Evolutionary conservation across 228 moss, liverwort and hornwort genomes (phyloP).

Genomic region (Sphagnum magellanicum): DNA sequence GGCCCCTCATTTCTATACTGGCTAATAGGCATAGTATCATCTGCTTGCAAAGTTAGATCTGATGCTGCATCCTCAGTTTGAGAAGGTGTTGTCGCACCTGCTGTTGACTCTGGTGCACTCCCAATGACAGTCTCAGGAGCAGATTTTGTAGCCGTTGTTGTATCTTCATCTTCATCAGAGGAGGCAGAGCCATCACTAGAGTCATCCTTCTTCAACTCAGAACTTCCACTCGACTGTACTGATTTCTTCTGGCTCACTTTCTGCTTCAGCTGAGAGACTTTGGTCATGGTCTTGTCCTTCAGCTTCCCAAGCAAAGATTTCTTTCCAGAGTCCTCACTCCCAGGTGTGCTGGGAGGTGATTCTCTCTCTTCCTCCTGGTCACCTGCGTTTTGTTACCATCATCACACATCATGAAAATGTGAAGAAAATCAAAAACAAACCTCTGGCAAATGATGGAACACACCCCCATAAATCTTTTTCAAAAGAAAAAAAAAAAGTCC

Average conservation of each 20-base stretch:
- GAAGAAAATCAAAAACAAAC: no score
- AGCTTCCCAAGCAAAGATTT: constrained; percentile 37
- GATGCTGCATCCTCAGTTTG: constrained; percentile 1
- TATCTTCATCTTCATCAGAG: constrained; percentile 17
- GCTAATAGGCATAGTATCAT: background rate
- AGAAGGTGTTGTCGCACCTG: no score
- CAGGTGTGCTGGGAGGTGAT: background rate
- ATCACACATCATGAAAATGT: no score
- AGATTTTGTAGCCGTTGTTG: no score
- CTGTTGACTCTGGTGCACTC: no score
- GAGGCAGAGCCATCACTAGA: background rate
- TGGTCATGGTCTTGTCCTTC: constrained; percentile 37
- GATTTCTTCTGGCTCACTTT: constrained; percentile 29
- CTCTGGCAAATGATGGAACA: no score
- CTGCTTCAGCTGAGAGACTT: constrained; percentile 17
- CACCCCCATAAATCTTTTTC: no score
- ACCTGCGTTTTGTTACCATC: no score
- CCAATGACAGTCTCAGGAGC: no score
- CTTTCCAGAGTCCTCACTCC: constrained; percentile 10
- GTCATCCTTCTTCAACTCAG: constrained; percentile 2
- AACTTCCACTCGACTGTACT: background rate
- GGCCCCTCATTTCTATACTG: background rate
- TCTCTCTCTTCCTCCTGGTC: no score
- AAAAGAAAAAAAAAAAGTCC: no score
- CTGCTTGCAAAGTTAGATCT: background rate